Evolutionary conservation across 352 stramenopile genomes (phyloP).

Genomic region (Phytophthora idaei): DNA sequence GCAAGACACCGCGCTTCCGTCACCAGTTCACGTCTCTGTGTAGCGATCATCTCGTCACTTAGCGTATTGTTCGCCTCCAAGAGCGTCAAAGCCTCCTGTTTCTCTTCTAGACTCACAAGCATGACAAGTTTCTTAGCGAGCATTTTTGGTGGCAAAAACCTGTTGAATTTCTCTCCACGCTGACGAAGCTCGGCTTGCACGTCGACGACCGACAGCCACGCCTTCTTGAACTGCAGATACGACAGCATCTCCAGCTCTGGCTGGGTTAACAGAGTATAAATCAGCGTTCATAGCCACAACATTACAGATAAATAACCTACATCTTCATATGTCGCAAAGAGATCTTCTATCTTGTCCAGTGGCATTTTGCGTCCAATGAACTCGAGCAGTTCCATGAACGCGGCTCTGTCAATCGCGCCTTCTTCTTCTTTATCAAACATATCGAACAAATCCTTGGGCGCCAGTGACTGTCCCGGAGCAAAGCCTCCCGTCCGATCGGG

Average conservation of each 20-base stretch:
- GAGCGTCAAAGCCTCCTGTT: slow-evolving; percentile 61
- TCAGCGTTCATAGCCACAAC: not conserved
- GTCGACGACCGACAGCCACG: slow-evolving; percentile 71
- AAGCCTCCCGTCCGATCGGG: slow-evolving; percentile 72
- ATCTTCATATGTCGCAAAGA: slow-evolving; percentile 76
- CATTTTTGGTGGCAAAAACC: slow-evolving; percentile 51
- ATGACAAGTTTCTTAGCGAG: slow-evolving; percentile 70
- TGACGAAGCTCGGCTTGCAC: slow-evolving; percentile 65
- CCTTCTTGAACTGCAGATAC: slow-evolving; percentile 78
- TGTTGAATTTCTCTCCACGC: slow-evolving; percentile 70
- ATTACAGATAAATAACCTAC: slow-evolving; percentile 27
- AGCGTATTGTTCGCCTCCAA: slow-evolving; percentile 59
- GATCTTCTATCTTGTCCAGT: slow-evolving; percentile 64
- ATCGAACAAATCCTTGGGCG: slow-evolving; percentile 79
- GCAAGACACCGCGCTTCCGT: slow-evolving; percentile 54
- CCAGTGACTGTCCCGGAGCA: slow-evolving; percentile 66
- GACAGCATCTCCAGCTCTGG: slow-evolving; percentile 70
- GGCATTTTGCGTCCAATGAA: slow-evolving; percentile 73
- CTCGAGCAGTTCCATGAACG: slow-evolving; percentile 70
- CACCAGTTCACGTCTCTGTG: slow-evolving; percentile 52
- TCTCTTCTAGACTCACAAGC: slow-evolving; percentile 73
- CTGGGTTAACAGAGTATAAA: slow-evolving; percentile 22
- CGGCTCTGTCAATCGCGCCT: slow-evolving; percentile 66
- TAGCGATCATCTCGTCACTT: slow-evolving; percentile 52
- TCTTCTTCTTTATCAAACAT: slow-evolving; percentile 82